Base-by-base conservation (phyloP, 2,329 filamentous ascomycete species). In the Trichoderma gracile region DNA sequence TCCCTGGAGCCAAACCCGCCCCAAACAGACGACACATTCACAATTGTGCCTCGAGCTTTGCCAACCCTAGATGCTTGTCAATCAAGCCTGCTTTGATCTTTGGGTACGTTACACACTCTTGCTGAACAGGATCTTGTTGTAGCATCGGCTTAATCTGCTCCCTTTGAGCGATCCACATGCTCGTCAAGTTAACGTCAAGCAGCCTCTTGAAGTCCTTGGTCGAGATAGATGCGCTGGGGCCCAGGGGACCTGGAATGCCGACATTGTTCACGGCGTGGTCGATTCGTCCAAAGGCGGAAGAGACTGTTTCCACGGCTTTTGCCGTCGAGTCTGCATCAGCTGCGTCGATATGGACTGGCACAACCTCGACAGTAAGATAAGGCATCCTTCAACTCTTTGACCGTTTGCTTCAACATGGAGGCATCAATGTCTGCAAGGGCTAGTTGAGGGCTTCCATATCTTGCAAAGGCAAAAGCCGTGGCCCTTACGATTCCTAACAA, bases 211-310 rank as follows among this genome's bases (percentile, higher is more conserved):
- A 59, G 19, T 59, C 56, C 14, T 40, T 19, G 19, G 56, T 59
- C 10, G 43, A 49, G 19, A 49, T 27, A 15, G 56, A 49, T 40
- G n/a, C 4, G 8, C 56, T 59, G 15, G 45, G 56, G 15, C 30
- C 30, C 30, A 59, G 14, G 10, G 19, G 56, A 25, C 56, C 45
- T 1, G 56, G 27, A 25, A 49, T 59, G 27, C 56, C 45, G 8
- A 25, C 30, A n/a, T 59, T 59, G 15, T 59, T 59, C 17, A 59
- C 56, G 3, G 45, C 56, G n/a, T 59, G 55, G 19, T 58, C 19
- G n/a, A 58, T 58, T 5, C 27, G 43, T 6, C 40, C 55, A 38
- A 58, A 58, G 19, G 47, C 38, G 3, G 55, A 58, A 25, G 4
- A 49, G n/a, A 27, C 43, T 4, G 43, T 25, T 25, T 59, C 43